Conservation (phyloP, 164 flowering plant genomes). For the Annona cherimola region DNA sequence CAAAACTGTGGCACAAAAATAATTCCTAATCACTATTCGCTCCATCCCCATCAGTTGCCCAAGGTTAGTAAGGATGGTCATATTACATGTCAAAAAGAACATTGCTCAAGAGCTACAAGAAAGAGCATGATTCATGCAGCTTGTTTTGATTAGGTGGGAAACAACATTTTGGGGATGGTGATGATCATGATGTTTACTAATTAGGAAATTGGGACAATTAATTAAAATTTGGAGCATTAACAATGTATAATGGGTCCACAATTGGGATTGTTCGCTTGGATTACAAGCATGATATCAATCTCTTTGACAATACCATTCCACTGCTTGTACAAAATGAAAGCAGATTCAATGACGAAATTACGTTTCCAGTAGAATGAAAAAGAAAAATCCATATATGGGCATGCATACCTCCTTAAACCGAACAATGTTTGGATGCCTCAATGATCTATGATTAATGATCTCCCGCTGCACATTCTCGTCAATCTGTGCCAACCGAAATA, state of each 20-base stretch:
- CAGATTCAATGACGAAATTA: neutral
- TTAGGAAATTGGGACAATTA: neutral
- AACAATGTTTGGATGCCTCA: slow-evolving; percentile 63
- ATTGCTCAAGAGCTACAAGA: no score
- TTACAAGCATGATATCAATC: neutral
- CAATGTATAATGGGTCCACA: neutral
- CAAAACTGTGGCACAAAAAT: no score
- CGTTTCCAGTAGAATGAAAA: neutral
- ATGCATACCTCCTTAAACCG: slow-evolving; percentile 55
- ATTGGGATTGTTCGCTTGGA: neutral
- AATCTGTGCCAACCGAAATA: slow-evolving; percentile 36
- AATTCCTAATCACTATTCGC: no score
- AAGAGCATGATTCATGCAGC: no score
- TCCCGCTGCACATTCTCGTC: slow-evolving; percentile 76
- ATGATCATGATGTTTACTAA: neutral
- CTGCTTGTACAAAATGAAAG: neutral
- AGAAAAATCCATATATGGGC: neutral
- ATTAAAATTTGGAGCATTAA: neutral
- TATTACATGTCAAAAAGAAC: no score
- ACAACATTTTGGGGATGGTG: no score
- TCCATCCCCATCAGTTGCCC: no score
- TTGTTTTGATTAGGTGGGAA: no score
- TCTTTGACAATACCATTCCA: neutral
- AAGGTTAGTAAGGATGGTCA: no score
- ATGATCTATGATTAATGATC: slow-evolving; percentile 57